A percentile compares a stretch with the other conserved stretches of the same genome.
phyloP scores from a whole-genome alignment of 2,329 filamentous ascomycete genomes.

The Plectosphaerella sp. region DNA sequence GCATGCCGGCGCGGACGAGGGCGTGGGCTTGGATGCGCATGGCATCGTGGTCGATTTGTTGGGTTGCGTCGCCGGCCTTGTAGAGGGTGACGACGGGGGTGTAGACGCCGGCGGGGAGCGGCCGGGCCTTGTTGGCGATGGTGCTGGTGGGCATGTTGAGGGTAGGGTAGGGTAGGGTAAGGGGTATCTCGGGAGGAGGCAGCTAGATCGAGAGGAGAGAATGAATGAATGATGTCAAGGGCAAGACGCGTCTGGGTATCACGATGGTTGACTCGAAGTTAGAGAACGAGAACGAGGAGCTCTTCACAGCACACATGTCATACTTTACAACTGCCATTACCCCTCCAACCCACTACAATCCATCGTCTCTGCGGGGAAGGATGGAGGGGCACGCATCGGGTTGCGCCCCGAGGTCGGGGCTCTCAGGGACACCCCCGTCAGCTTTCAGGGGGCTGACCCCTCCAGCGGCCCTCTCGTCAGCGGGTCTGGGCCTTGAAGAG shows the following conservation, averaged over 20 bases:
- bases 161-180: background rate
- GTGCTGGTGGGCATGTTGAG: conserved; percentile 20
- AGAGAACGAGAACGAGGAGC: background rate
- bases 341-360: background rate
- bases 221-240: background rate
- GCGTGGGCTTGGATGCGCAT: conserved; percentile 36
- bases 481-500: no score
- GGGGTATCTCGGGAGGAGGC: background rate
- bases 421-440: background rate
- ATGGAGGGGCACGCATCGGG: background rate
- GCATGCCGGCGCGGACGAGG: conserved; percentile 36
- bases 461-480: no score
- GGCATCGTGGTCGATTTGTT: conserved; percentile 38
- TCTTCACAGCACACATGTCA: background rate
- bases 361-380: background rate
- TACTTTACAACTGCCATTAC: background rate
- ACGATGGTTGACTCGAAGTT: background rate
- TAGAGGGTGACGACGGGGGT: conserved; percentile 43
- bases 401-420: background rate
- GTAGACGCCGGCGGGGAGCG: conserved; percentile 38
- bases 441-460: no score
- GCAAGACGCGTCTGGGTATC: background rate
- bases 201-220: background rate
- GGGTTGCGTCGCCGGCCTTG: conserved; percentile 28
- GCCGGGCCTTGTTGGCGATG: conserved; percentile 28